A percentile compares a stretch with the other conserved stretches of the same genome.
Conservation (phyloP, 1,284 basidiomycete genomes). For the Sanghuangporus baumii region DNA sequence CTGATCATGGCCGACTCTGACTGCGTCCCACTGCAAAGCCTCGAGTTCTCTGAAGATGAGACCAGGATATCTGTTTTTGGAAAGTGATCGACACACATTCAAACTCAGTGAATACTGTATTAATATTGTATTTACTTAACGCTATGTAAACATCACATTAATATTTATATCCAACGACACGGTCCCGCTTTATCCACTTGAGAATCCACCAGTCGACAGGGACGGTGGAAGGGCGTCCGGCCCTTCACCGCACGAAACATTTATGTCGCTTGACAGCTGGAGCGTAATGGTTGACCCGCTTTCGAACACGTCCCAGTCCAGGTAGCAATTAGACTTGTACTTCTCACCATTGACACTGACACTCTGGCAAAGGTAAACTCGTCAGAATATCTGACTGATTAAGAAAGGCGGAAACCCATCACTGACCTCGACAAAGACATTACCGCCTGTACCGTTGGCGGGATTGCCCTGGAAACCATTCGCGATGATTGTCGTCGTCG, state of each 20-base stretch:
- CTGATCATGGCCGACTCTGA: constrained; percentile 66
- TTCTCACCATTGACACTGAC: constrained; percentile 49
- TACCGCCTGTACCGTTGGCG: constrained; percentile 41
- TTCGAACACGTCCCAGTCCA: constrained; percentile 57
- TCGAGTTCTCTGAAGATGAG: background rate
- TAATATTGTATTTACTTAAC: background rate
- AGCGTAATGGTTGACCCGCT: constrained; percentile 43
- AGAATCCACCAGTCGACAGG: constrained; percentile 52
- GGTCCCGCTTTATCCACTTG: background rate
- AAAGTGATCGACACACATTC: too few species aligned
- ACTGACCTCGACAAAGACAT: constrained; percentile 48
- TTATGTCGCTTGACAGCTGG: constrained; percentile 48
- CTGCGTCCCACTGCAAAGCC: background rate
- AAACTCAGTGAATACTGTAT: too few species aligned
- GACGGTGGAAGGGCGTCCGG: constrained; percentile 48
- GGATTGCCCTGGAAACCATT: constrained; percentile 51
- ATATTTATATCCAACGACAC: background rate
- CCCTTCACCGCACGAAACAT: constrained; percentile 43
- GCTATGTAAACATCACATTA: background rate
- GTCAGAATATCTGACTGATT: background rate
- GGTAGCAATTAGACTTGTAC: constrained; percentile 56
- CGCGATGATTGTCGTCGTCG: constrained; percentile 49
- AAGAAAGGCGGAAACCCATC: background rate
- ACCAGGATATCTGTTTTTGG: too few species aligned
- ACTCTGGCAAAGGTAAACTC: constrained; percentile 30